These are phyloP conservation scores for Ophidiomyces ophidiicola DNA, from an alignment of 2,329 filamentous ascomycete species.

Conservation along the genomic window DNA sequence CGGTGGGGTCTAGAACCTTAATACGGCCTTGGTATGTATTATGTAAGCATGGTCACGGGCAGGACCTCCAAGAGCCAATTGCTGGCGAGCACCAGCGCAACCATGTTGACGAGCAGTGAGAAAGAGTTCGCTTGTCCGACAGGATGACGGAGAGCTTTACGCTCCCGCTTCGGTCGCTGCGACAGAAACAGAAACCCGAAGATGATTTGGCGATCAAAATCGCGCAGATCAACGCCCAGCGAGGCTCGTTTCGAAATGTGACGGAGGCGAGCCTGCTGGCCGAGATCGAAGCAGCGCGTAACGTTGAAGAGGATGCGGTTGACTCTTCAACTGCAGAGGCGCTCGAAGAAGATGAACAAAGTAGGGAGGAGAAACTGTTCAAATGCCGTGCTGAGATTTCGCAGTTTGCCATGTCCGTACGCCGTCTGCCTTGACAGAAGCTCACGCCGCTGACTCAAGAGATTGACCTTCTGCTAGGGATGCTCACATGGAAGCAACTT, in stretches of 20 bases:
- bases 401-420: slow-evolving; percentile 32
- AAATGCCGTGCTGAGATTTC: slow-evolving; percentile 35
- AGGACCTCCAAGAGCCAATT: too few relatives aligned
- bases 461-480: slow-evolving; percentile 22
- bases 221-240: slow-evolving; percentile 62
- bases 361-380: slow-evolving; percentile 32
- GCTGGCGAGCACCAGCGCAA: too few relatives aligned
- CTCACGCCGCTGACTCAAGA: slow-evolving; percentile 9
- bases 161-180: slow-evolving; percentile 51
- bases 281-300: slow-evolving; percentile 45
- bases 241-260: slow-evolving; percentile 69
- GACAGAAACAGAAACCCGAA: slow-evolving; percentile 12
- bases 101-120: too few relatives aligned
- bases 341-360: slow-evolving; percentile 27
- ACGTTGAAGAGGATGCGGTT: slow-evolving; percentile 37
- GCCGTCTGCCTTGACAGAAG: slow-evolving; percentile 4
- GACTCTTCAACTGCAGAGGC: slow-evolving; percentile 36
- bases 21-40: too few relatives aligned
- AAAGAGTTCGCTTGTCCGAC: neutral
- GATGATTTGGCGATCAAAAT: slow-evolving; percentile 60
- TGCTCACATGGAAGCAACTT: slow-evolving; percentile 40
- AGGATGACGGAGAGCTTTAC: slow-evolving; percentile 34
- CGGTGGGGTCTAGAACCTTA: too few relatives aligned
- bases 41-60: too few relatives aligned
- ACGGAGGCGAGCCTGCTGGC: slow-evolving; percentile 60